Base-by-base conservation (phyloP, 345 rosid genomes). In the Carallia pectinifolia region DNA sequence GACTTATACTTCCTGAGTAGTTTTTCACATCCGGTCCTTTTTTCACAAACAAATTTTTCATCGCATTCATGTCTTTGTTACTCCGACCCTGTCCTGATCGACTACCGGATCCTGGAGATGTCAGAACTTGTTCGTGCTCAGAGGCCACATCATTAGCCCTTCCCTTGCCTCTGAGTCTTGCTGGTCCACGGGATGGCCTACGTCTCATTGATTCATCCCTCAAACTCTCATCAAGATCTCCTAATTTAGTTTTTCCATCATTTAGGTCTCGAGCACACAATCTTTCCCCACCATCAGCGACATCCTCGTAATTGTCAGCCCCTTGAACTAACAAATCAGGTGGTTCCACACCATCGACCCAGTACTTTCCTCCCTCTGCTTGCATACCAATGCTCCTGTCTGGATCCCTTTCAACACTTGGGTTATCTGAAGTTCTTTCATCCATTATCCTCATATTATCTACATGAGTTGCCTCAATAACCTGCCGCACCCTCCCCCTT, bases 181-280 rank as follows among this genome's bases (percentile, higher is more conserved):
- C 76, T 68, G 66, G 75, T 40, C 83, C 89, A 76, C 88, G 89
- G 71, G 83, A 80, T 31, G 73, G 58, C 82, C 82, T 90, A 66
- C 87, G 93, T 69, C 86, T 90, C 47, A 84, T 75, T 47, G 82
- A 82, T 70, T 92, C 97, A 80, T 90, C 98, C 84, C 86, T 88
- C 52, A 84, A 89, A 80, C 81, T 76, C 71, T 87, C 91, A 70
- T 86, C 98, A 60, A 74, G 36, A 78, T 90, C 93, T 53, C 78
- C 88, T 66, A 68, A 65, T 81, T 84, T 91, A 67, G 76, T 27
- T 77, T 83, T 84, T 30, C 85, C 86, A 62, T 86, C 92, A 71
- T 66, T 75, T 63, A 59, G 56, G 65, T 84, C 91, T 64, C 75
- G 69, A 71, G 78, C 70, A 66, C 74, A 65, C 74, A 76, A 62